Evolutionary conservation across 768 basidiomycete species (phyloP), one percentile per base, ranked within the genome.

Genomic region (Rhodotorula diobovata): DNA sequence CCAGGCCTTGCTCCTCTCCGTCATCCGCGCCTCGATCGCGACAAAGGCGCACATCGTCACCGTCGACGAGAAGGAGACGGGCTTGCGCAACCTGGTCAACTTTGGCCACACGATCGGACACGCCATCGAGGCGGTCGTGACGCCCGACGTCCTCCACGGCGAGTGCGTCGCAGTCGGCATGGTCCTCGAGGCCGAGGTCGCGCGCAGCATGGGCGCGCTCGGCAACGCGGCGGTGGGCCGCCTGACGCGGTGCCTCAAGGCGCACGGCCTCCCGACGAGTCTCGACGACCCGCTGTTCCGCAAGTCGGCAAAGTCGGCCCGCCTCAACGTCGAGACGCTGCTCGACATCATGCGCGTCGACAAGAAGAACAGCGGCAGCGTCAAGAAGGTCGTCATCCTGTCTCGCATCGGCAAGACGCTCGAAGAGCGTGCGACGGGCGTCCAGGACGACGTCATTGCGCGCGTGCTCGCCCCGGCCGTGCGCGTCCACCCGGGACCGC

Each of bases 81-180:
- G 96, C 32, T 85, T 99, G 53, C 90, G 96, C 73, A 97, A 97
- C 83, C 88, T 99, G 64, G 95, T 99, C 83, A 99, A 99, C 82
- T 98, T 98, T 78, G 96, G 96, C 2, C 96, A 99, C 81, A 93
- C 90, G 54, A 94, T 99, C 77, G 96, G 96, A 1, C 96, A 99
- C 82, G 96, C 95, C 25, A 94, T 98, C 77, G 96, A 99, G 82
- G 96, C 93, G 15, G 87, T 98, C 50, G 83, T 98, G 66, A 95
- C 95, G 0, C 95, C 95, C 30, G 85, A 88, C 25, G 89, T 97
- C 72, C 86, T 99, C 20, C 96, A 99, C 76, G 96, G 96, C 54
- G 96, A 99, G 81, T 97, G 95, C 76, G 88, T 99, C 77, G 87
- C 89, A 67, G 85, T 98, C 37, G 96, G 96, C 8, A 98, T 97